phyloP scores from a whole-genome alignment of 768 basidiomycete genomes.

The Podaxis sp. region DNA sequence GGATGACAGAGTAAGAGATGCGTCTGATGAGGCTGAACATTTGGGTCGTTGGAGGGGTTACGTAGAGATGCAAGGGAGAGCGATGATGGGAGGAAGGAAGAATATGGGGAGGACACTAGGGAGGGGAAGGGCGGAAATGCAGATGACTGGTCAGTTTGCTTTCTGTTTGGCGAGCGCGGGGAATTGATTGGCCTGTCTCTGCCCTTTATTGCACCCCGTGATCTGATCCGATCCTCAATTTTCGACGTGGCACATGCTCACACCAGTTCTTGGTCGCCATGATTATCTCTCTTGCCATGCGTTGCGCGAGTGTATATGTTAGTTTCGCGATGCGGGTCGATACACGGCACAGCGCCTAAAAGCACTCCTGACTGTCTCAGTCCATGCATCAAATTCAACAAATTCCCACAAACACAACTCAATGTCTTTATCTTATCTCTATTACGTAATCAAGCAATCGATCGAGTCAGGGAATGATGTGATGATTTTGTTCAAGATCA shows the following conservation, averaged over 20 bases:
- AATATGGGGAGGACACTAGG: not conserved
- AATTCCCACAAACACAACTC: not conserved
- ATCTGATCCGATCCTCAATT: constrained; percentile 2
- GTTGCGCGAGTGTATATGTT: not conserved
- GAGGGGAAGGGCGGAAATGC: not conserved
- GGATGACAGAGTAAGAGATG: constrained; percentile 65
- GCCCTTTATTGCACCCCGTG: constrained; percentile 1
- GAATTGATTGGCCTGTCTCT: not conserved
- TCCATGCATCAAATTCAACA: too few relatives aligned
- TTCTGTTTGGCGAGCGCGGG: not conserved
- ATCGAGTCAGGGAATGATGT: constrained; percentile 8
- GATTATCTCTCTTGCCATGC: not conserved
- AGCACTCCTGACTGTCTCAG: not conserved
- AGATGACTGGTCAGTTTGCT: not conserved
- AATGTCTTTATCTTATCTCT: not conserved
- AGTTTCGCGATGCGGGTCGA: not conserved
- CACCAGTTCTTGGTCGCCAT: not conserved
- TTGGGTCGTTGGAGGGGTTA: not conserved
- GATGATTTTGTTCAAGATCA: not conserved
- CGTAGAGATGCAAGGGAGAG: not conserved
- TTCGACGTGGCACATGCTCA: constrained; percentile 8
- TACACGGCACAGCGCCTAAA: not conserved
- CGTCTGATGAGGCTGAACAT: constrained; percentile 75
- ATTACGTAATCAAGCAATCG: not conserved
- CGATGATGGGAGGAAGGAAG: not conserved